phyloP scores from a whole-genome alignment of 2,329 filamentous ascomycete genomes.

The Colletotrichum orbiculare region DNA sequence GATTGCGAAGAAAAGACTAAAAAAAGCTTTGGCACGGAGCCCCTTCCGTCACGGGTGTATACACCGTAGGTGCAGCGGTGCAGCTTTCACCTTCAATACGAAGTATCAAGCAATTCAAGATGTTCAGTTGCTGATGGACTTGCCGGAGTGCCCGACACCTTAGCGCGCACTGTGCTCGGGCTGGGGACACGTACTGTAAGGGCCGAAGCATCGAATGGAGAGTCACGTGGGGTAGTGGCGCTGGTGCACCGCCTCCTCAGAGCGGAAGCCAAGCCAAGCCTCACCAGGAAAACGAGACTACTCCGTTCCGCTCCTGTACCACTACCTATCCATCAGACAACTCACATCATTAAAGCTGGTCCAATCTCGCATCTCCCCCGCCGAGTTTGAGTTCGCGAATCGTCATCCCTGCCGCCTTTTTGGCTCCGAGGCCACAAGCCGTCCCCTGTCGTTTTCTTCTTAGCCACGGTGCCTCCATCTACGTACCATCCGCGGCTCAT shows the following conservation, averaged over 20 bases:
- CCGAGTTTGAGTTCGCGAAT: not conserved
- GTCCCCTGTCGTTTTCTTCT: not conserved
- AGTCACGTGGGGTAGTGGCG: slow-evolving; percentile 13
- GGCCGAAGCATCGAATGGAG: slow-evolving; percentile 18
- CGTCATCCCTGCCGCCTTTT: not conserved
- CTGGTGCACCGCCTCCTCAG: slow-evolving; percentile 28
- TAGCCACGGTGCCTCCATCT: too few species aligned
- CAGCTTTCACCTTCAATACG: not conserved
- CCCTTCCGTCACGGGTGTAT: not conserved
- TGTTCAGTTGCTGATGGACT: too few species aligned
- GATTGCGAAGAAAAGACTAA: too few species aligned
- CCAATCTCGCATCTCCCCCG: slow-evolving; percentile 24
- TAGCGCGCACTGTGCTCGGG: too few species aligned
- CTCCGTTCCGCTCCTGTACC: too few species aligned
- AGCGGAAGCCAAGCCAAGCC: slow-evolving; percentile 2
- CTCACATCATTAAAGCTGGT: not conserved
- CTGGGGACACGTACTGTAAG: too few species aligned
- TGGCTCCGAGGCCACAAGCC: slow-evolving; percentile 1
- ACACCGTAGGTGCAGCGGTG: not conserved
- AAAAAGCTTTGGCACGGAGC: not conserved
- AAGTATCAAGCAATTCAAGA: too few species aligned
- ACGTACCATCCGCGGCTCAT: not conserved
- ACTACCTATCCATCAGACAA: too few species aligned
- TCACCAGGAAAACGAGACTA: not conserved
- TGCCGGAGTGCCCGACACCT: too few species aligned